Conservation (phyloP, 2,329 filamentous ascomycete species). For the Basipetospora chlamydospora region DNA sequence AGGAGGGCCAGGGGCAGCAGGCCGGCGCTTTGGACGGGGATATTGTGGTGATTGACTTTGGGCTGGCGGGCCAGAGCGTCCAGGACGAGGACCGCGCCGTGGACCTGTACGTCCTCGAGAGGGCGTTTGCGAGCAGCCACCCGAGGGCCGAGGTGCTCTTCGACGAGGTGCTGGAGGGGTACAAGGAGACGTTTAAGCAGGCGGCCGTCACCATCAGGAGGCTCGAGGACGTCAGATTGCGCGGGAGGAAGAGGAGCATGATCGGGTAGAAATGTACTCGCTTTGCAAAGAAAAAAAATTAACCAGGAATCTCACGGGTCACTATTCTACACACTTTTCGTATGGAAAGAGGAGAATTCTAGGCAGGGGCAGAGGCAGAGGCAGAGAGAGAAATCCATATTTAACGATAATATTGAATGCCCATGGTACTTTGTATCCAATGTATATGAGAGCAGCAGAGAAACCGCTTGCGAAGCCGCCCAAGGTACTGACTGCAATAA, state of each 20-base stretch:
- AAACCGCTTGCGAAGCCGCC: too few species aligned
- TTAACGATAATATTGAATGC: too few species aligned
- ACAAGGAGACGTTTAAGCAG: conserved; percentile 61
- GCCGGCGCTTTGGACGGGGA: conserved; percentile 43
- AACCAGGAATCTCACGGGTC: too few species aligned
- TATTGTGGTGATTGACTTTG: conserved; percentile 87
- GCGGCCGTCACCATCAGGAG: conserved; percentile 61
- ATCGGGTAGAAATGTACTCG: conserved; percentile 61
- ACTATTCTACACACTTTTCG: too few species aligned
- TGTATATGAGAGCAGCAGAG: too few species aligned
- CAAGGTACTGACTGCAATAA: too few species aligned
- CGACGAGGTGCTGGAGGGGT: conserved; percentile 56
- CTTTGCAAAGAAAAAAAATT: too few species aligned
- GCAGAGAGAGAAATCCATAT: too few species aligned
- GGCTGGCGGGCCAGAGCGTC: conserved; percentile 65
- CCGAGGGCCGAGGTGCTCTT: conserved; percentile 71
- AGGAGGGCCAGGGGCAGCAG: too few species aligned
- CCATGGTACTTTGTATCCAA: too few species aligned
- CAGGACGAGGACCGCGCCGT: conserved; percentile 90
- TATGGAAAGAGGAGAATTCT: neutral
- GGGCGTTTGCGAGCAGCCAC: conserved; percentile 90
- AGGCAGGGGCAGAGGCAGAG: too few species aligned
- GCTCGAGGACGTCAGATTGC: conserved; percentile 82
- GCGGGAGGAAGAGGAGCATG: conserved; percentile 95
- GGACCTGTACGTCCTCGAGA: conserved; percentile 87